Evolutionary conservation across 2,329 filamentous ascomycete species (phyloP).

Genomic region (Cytospora piceicola): DNA sequence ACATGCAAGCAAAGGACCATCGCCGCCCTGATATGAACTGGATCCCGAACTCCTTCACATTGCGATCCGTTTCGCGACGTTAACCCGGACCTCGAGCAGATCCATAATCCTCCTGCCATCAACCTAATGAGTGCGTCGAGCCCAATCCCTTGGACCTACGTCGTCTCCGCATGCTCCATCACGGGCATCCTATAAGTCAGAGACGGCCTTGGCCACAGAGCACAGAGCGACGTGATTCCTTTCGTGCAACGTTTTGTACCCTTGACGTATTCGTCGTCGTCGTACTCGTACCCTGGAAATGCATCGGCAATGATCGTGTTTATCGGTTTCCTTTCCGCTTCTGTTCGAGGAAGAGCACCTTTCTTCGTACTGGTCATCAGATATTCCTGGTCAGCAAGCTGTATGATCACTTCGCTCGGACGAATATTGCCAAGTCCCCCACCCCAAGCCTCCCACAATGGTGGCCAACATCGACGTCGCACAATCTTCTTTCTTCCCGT

Average conservation of each 20-base stretch:
- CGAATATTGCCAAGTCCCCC: not conserved
- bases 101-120: not conserved
- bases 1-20: not conserved
- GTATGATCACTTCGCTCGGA: not conserved
- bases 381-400: not conserved
- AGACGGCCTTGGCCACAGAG: not conserved
- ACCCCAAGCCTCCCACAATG: not conserved
- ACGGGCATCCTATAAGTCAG: not conserved
- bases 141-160: not conserved
- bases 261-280: slow-evolving; percentile 19
- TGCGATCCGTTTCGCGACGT: not conserved
- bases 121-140: not conserved
- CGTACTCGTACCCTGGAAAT: not conserved
- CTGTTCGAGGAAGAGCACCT: slow-evolving; percentile 93
- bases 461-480: not conserved
- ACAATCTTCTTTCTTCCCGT: not conserved
- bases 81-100: not conserved
- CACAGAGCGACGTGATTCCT: slow-evolving; percentile 3
- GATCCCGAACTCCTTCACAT: not conserved
- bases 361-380: slow-evolving; percentile 74
- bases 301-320: slow-evolving; percentile 22
- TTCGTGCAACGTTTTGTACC: not conserved
- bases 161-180: not conserved
- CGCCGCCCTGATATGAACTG: not conserved
- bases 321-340: slow-evolving; percentile 73